Evolutionary conservation across 371 early-diverging fungal genomes (phyloP), one percentile per base, ranked within the genome.

Genomic region (Fennellomyces sp.): DNA sequence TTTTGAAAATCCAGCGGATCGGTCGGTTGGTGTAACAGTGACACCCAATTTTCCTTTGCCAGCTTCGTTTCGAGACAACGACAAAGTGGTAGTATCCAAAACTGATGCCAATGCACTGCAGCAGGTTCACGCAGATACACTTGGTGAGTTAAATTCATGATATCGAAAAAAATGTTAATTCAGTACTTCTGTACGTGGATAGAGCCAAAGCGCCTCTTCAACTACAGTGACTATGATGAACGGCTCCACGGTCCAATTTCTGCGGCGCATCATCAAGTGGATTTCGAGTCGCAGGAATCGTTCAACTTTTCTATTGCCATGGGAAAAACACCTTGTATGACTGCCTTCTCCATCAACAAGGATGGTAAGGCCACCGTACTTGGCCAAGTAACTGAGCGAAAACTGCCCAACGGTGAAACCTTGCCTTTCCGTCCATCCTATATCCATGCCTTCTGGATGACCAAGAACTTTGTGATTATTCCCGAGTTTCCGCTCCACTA

Each of bases 41-140:
- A 81, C 85, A 0, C 74, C 81, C 10, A 81, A 84, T 49, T 88
- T 75, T 35, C 84, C 86, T 0, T 51, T 79, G 48, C 81, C 10
- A 4, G 11, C 39, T 26, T 25, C 3, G 47, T 31, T 6, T 27
- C 3, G 33, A 57, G 0, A 35, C 17, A 13, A 63, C n/a, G 39
- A 21, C 1, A 36, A 48, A 4, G 63, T 69, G 0, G 58, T 89
- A 33, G 73, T 90, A 8, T 62, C 77, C 45, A 87, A 75, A 29
- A 86, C 87, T 2, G 87, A 86, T 58, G 84, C 80, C 2, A 86
- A 83, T 63, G 41, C 69, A 0, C 52, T 89, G 12, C 88, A 89
- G 54, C 75, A 80, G 49, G 61, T 89, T 26, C 78, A 90, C 62
- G 72, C 81, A 1, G 78, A 78, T n/a, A 86, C 91, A 3, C 62